Evolutionary conservation across 2,329 filamentous ascomycete species (phyloP).

Genomic region (Paraphaeosphaeria minitans): DNA sequence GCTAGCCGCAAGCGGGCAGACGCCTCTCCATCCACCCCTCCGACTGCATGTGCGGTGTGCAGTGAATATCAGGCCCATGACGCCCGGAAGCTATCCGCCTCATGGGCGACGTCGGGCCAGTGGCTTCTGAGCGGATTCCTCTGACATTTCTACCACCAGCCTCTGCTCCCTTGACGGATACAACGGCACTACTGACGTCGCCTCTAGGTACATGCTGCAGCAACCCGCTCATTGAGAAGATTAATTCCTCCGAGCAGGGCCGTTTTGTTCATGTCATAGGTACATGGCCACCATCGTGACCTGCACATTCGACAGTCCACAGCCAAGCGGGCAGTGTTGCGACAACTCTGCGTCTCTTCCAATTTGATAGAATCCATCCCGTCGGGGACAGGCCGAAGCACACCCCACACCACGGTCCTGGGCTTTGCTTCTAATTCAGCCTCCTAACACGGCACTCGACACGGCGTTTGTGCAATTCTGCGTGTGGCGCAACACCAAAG

Average conservation of each 20-base stretch:
- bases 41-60: neutral
- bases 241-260: neutral
- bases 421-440: neutral
- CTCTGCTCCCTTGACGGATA: neutral
- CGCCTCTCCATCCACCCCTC: neutral
- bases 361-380: neutral
- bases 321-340: neutral
- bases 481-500: conserved; percentile 8
- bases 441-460: neutral
- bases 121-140: conserved; percentile 13
- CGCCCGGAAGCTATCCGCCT: conserved; percentile 5
- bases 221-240: neutral
- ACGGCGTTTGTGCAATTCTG: neutral
- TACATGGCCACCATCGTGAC: neutral
- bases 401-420: neutral
- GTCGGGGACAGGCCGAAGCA: neutral
- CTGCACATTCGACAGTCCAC: neutral
- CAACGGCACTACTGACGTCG: neutral
- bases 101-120: conserved; percentile 2
- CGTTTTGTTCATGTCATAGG: neutral
- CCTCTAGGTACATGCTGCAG: neutral
- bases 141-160: conserved; percentile 6
- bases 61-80: conserved; percentile 6
- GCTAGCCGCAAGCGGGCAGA: conserved; percentile 5
- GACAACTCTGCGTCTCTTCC: neutral